Percentiles rank a stretch among this genome's conserved stretches.
These are phyloP conservation scores for Pleurotus ostreatus DNA, from an alignment of 768 basidiomycete species.

Conservation along the genomic window DNA sequence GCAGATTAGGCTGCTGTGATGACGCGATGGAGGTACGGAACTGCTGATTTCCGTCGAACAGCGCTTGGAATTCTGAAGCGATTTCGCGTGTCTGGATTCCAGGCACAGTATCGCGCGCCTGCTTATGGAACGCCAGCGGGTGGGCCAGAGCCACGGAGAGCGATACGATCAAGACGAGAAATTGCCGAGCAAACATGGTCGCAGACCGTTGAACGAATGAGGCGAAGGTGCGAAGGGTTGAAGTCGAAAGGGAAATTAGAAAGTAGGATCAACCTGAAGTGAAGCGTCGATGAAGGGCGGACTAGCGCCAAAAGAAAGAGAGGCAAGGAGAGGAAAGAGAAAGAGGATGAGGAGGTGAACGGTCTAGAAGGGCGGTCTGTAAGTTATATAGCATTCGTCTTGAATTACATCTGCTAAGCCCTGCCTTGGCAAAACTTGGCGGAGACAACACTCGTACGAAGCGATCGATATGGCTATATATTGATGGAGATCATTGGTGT, in stretches of 20 bases:
- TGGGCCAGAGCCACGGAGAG: slow-evolving; percentile 16
- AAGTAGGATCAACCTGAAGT: slow-evolving; percentile 10
- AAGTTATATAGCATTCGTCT: not conserved
- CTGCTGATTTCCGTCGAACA: slow-evolving; percentile 26
- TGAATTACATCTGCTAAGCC: slow-evolving; percentile 2
- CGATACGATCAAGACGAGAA: slow-evolving; percentile 14
- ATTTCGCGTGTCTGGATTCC: slow-evolving; percentile 6
- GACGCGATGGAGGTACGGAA: slow-evolving; percentile 23
- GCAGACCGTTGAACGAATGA: not conserved
- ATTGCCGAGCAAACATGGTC: slow-evolving; percentile 14
- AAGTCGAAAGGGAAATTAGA: not conserved
- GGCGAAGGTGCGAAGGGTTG: not conserved
- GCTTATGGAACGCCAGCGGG: slow-evolving; percentile 12
- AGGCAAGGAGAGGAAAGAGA: slow-evolving; percentile 6
- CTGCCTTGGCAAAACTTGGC: slow-evolving; percentile 7
- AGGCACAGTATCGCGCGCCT: slow-evolving; percentile 16
- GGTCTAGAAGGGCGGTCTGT: slow-evolving; percentile 5
- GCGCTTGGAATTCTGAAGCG: slow-evolving; percentile 19
- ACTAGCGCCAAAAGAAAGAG: slow-evolving; percentile 17
- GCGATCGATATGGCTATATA: not conserved
- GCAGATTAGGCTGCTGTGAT: slow-evolving; percentile 20
- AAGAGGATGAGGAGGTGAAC: slow-evolving; percentile 6
- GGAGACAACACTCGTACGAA: not conserved
- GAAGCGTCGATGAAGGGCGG: slow-evolving; percentile 15
- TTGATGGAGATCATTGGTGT: not conserved